Conservation (phyloP, 2,329 filamentous ascomycete genomes). For the Akanthomyces uredinophilus region DNA sequence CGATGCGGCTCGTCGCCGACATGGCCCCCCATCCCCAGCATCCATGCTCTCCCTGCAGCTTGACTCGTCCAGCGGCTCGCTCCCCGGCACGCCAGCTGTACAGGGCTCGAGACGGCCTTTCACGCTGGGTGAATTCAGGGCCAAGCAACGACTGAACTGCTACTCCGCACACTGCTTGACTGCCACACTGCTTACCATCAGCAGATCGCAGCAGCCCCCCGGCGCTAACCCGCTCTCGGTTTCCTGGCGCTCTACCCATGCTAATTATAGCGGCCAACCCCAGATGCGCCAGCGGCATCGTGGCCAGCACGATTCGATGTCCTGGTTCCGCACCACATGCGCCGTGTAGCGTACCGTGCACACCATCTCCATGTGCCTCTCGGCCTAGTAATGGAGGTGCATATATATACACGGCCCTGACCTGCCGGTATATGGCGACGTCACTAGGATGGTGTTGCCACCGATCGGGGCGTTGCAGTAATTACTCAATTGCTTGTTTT, state of each 20-base stretch:
- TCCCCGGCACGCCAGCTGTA: not conserved
- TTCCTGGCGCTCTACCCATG: not conserved
- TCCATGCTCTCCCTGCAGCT: not conserved
- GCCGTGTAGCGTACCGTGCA: not conserved
- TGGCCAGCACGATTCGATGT: not conserved
- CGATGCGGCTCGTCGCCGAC: not conserved
- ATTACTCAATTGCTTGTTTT: no score
- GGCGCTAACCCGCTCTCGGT: not conserved
- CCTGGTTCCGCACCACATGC: not conserved
- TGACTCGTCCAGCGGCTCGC: not conserved
- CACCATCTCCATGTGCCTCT: not conserved
- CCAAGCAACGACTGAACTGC: no score
- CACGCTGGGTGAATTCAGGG: no score
- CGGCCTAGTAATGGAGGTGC: no score
- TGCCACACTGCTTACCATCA: no score
- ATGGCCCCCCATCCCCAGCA: not conserved
- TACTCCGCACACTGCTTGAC: no score
- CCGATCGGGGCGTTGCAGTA: no score
- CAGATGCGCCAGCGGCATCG: not conserved
- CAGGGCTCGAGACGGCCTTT: not conserved
- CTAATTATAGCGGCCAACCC: slow-evolving; percentile 7
- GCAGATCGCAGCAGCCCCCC: not conserved
- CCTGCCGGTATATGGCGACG: no score
- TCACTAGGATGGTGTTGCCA: no score
- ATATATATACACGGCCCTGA: no score